Evolutionary conservation across 371 early-diverging fungal species (phyloP), one percentile per base, ranked within the genome.

Genomic region (Rhizopus microsporus): DNA sequence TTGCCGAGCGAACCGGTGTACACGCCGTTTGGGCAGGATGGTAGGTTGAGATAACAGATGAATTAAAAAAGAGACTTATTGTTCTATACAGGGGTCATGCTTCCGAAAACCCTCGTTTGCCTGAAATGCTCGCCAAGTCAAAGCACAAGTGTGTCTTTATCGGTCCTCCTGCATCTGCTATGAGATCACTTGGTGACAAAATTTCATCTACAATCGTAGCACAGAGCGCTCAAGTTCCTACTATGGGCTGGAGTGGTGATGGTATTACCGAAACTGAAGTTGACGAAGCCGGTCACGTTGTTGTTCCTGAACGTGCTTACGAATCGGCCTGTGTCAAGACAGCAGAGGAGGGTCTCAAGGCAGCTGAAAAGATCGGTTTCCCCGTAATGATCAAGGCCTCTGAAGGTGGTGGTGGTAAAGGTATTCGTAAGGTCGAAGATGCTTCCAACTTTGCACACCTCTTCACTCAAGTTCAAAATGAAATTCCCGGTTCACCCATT

Each of bases 381-480:
- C 99, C 99, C 10, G 85, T 98, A 65, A 98, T 99, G 97, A 93
- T 98, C 75, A 99, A 99, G 78, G 98, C 97, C n/a, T 93, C 94
- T 9, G 96, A 98, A 78, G 98, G 98, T 68, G 99, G 99, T 57
- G 99, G 99, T 62, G 99, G 99, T 56, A 99, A 99, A 79, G 99
- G 99, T 67, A 99, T 99, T 61, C 91, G 97, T 61, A 92, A 90
- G 76, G 96, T 96, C 12, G 83, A 91, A 35, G 80, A 82, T 51
- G 80, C 81, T 34, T 75, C 78, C 13, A 73, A 80, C 55, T 96
- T 98, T 69, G 69, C 77, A n/a, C 83, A 87, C 46, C 71, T 88
- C 10, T 98, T 93, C 70, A 68, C 78, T 61, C 95, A 95, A 75
- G 96, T 94, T 31, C 82, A 87, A 68, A 86, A 90, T 59, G 99